Base-by-base conservation (phyloP, 129 eudicot genomes). In the Apium graveolens region DNA sequence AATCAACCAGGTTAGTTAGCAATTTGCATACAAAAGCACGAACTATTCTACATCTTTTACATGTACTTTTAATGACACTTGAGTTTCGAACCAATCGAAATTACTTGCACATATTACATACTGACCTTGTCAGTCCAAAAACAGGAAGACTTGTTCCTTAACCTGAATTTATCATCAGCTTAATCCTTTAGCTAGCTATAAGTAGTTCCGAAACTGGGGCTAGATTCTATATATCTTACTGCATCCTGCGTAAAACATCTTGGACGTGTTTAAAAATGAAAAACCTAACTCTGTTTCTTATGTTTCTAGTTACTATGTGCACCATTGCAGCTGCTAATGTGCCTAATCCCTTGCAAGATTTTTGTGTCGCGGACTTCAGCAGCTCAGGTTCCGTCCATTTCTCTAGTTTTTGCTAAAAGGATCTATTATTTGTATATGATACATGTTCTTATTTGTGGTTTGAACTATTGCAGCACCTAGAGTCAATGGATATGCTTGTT, bases 401-500 rank as follows among this genome's bases (percentile, higher is more conserved):
- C 29, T 55, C 3, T 21, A 60, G 68, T n/a, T 60, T 60, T 60
- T 60, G 16, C 5, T 60, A 60, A 66, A 24, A 29, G 39, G 11
- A 4, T 66, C 7, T 31, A 65, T 26, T 62, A 3, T 65, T 0
- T 11, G 0, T 31, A 5, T 14, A 13, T 14, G 1, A 16, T 13
- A 66, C 34, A 14, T 31, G 39, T 66, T 66, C 72, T 66, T 39
- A 66, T 32, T 57, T 55, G 12, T 77, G 37, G 27, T 77, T 45
- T 53, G n/a, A 45, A n/a, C 0, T 74, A 4, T 74, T 74, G 78
- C 62, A 72, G 69, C 81, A 80, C 81, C 78, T 12, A 39, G 74
- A 38, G 84, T 83, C 39, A 79, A 83, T 45, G 80, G 78, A 26
- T 51, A 48, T 10, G 46, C 78, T 65, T 83, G 87, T 81, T 53